phyloP scores from a whole-genome alignment of 169 alveolate genomes.

The Eimeria sp. region DNA sequence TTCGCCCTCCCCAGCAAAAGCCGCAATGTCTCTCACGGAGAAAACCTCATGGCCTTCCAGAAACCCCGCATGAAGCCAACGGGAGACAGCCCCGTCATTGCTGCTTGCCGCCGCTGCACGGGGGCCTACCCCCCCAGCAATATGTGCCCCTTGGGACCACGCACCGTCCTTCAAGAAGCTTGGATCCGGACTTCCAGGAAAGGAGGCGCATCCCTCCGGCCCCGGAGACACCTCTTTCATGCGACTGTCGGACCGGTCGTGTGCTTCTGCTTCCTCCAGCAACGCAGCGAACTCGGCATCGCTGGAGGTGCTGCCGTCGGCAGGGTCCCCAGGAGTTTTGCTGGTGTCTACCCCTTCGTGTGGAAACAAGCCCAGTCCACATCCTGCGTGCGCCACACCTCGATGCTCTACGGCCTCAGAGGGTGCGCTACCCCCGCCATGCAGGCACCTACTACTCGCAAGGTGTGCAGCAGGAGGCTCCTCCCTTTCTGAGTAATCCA shows the following conservation, averaged over 20 bases:
- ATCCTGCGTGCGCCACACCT: not conserved
- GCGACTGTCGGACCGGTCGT: not conserved
- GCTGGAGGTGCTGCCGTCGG: not conserved
- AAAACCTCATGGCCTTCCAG: not conserved
- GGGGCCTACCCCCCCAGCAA: not conserved
- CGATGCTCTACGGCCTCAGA: not conserved
- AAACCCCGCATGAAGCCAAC: not conserved
- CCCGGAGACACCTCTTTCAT: not conserved
- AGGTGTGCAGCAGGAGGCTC: not conserved
- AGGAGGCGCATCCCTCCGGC: not conserved
- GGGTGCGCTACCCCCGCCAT: not conserved
- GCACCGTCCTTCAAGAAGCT: not conserved
- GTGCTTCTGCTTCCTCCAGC: slow-evolving; percentile 30
- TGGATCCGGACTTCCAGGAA: not conserved
- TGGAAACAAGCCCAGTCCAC: not conserved
- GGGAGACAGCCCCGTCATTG: not conserved
- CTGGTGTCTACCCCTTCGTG: not conserved
- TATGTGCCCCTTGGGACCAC: not conserved
- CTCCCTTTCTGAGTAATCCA: not conserved
- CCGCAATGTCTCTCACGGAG: not conserved
- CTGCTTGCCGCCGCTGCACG: not conserved
- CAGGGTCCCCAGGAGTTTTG: not conserved
- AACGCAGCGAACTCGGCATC: slow-evolving; percentile 53
- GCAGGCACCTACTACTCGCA: not conserved
- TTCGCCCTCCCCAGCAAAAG: not conserved